A percentile compares a stretch with the other conserved stretches of the same genome.
These are phyloP conservation scores for Wickerhamiella nectarea DNA, from an alignment of 805 yeast species.

Conservation along the genomic window DNA sequence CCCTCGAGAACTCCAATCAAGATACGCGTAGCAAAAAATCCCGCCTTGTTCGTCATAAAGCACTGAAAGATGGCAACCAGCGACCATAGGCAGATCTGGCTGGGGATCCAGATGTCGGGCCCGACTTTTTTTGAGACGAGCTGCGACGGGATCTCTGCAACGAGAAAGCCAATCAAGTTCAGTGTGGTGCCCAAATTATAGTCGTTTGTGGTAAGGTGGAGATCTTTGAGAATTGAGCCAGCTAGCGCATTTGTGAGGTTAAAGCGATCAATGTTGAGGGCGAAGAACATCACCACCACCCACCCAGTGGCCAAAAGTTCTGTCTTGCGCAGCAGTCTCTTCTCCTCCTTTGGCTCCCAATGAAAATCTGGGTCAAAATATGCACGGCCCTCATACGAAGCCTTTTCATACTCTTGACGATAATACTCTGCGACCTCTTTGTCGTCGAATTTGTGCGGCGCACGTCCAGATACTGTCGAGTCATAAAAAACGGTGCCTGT, in stretches of 20 bases:
- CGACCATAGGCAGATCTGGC: slow-evolving; percentile 46
- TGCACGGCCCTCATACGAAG: slow-evolving; percentile 41
- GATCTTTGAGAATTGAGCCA: slow-evolving; percentile 40
- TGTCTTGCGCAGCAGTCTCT: slow-evolving; percentile 35
- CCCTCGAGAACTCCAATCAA: slow-evolving; percentile 50
- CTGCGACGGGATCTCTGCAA: slow-evolving; percentile 56
- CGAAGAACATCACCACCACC: slow-evolving; percentile 47
- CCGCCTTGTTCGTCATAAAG: slow-evolving; percentile 29
- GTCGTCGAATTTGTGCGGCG: slow-evolving; percentile 27
- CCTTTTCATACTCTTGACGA: slow-evolving; percentile 30
- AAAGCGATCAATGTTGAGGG: slow-evolving; percentile 45
- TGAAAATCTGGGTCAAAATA: slow-evolving; percentile 44
- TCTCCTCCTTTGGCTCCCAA: slow-evolving; percentile 43
- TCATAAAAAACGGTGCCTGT: slow-evolving; percentile 9
- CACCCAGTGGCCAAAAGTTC: slow-evolving; percentile 44
- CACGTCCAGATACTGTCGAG: slow-evolving; percentile 33
- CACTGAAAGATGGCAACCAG: slow-evolving; percentile 41
- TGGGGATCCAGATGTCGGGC: slow-evolving; percentile 51
- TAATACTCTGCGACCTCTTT: slow-evolving; percentile 36
- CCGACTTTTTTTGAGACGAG: slow-evolving; percentile 50
- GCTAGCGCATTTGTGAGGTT: slow-evolving; percentile 46
- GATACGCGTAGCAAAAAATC: slow-evolving; percentile 37
- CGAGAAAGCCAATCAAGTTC: slow-evolving; percentile 39
- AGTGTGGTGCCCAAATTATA: slow-evolving; percentile 49
- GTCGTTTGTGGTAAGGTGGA: slow-evolving; percentile 40